Conservation (phyloP, 352 stramenopile genomes). For the Globisporangium sylvaticum region DNA sequence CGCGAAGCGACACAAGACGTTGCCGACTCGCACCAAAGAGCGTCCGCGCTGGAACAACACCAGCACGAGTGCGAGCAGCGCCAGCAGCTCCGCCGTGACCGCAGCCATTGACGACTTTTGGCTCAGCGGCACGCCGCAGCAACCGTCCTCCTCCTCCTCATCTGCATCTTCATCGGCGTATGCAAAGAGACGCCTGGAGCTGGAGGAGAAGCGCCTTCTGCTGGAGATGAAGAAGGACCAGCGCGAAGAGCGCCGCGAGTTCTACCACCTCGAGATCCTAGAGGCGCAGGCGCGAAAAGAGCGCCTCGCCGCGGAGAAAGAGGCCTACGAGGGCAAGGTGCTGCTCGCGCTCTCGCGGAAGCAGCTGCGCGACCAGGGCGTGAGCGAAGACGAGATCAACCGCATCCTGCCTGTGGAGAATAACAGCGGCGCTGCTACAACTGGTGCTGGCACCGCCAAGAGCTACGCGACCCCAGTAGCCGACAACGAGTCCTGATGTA, state of each 20-base stretch:
- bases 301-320: constrained; percentile 34
- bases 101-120: constrained; percentile 25
- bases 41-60: constrained; percentile 5
- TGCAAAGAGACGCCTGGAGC: constrained; percentile 37
- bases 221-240: constrained; percentile 42
- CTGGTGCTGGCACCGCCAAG: background rate
- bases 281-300: constrained; percentile 39
- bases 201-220: constrained; percentile 54
- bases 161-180: constrained; percentile 14
- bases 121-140: constrained; percentile 8
- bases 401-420: constrained; percentile 36
- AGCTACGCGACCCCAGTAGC: background rate
- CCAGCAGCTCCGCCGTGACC: background rate
- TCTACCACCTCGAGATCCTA: constrained; percentile 42
- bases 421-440: background rate
- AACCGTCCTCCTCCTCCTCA: constrained; percentile 1
- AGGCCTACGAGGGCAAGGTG: constrained; percentile 38
- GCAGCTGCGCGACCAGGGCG: constrained; percentile 43
- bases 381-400: constrained; percentile 50
- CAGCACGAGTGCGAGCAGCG: background rate
- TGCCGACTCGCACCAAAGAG: background rate
- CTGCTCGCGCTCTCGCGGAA: constrained; percentile 50
- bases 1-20: constrained; percentile 26
- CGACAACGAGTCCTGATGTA: constrained; percentile 5
- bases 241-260: constrained; percentile 39